phyloP scores from a whole-genome alignment of 139 green algal species.

The Chlorella sp. region DNA sequence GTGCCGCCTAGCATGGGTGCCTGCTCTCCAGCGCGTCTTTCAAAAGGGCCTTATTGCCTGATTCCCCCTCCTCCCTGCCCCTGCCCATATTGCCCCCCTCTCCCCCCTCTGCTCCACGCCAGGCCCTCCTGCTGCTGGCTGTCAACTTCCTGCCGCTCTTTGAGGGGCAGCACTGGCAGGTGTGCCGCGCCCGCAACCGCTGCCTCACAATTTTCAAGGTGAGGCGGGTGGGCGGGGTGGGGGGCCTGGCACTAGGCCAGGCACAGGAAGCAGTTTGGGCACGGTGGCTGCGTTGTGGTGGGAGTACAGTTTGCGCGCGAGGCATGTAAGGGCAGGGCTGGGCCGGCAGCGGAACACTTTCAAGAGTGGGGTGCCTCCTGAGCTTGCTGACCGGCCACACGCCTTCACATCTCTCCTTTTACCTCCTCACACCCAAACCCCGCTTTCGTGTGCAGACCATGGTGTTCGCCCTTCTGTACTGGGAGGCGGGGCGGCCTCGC shows the following conservation, averaged over 20 bases:
- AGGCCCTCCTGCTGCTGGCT: conserved; percentile 11
- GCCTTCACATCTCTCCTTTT: no score
- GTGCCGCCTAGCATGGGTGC: no score
- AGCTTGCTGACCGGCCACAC: no score
- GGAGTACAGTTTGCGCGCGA: no score
- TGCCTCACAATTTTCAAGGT: conserved; percentile 26
- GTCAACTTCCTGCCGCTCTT: conserved; percentile 9
- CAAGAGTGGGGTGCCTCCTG: no score
- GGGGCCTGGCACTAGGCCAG: no score
- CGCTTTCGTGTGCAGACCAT: not conserved
- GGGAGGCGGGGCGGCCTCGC: not conserved
- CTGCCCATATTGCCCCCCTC: not conserved
- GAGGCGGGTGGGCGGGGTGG: not conserved
- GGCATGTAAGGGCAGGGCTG: no score
- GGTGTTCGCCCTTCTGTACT: not conserved
- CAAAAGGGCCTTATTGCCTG: not conserved
- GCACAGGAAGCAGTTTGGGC: no score
- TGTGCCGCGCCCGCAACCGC: not conserved
- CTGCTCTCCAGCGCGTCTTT: no score
- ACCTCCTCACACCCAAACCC: no score
- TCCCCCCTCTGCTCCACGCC: not conserved
- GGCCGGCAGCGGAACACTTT: no score
- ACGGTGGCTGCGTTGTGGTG: no score
- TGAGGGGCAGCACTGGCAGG: conserved; percentile 4
- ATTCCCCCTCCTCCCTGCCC: not conserved